Conservation (phyloP, 2,329 filamentous ascomycete genomes). For the Diaporthe eres region DNA sequence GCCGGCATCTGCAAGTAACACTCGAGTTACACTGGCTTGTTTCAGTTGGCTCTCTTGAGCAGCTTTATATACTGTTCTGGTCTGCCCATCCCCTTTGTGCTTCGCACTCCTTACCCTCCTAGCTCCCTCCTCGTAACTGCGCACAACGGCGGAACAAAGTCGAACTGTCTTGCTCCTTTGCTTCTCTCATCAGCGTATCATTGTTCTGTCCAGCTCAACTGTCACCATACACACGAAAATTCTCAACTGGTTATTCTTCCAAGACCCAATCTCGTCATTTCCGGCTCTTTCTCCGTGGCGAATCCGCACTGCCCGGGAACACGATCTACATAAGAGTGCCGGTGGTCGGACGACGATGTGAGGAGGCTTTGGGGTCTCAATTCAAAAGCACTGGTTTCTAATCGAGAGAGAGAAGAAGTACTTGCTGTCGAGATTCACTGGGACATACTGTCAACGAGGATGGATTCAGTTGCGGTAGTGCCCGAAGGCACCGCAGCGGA, state of each 20-base stretch:
- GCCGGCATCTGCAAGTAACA: conserved; percentile 36
- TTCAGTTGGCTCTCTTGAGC: conserved; percentile 41
- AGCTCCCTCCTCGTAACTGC: conserved; percentile 41
- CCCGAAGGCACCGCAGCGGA: conserved; percentile 42
- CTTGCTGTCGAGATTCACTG: background rate
- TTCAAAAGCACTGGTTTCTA: background rate
- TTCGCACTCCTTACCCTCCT: conserved; percentile 40
- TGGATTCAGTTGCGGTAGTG: conserved; percentile 32
- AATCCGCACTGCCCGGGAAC: conserved; percentile 13
- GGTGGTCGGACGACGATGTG: conserved; percentile 29
- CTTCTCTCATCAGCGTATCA: conserved; percentile 2
- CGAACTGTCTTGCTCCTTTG: conserved; percentile 42
- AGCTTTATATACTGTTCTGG: conserved; percentile 42
- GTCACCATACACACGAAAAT: background rate
- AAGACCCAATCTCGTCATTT: conserved; percentile 1
- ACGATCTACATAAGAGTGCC: conserved; percentile 15
- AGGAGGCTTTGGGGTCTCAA: conserved; percentile 8
- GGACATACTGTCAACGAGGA: background rate
- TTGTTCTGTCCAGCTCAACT: conserved; percentile 41
- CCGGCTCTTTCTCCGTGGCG: conserved; percentile 8
- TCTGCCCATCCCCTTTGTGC: conserved; percentile 37
- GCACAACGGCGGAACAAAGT: conserved; percentile 46
- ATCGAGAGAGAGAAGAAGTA: background rate
- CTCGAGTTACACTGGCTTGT: conserved; percentile 43
- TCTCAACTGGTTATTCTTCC: background rate